Evolutionary conservation across 306 rosid species (phyloP), one percentile per base, ranked within the genome.

Genomic region (Dryas octopetala): DNA sequence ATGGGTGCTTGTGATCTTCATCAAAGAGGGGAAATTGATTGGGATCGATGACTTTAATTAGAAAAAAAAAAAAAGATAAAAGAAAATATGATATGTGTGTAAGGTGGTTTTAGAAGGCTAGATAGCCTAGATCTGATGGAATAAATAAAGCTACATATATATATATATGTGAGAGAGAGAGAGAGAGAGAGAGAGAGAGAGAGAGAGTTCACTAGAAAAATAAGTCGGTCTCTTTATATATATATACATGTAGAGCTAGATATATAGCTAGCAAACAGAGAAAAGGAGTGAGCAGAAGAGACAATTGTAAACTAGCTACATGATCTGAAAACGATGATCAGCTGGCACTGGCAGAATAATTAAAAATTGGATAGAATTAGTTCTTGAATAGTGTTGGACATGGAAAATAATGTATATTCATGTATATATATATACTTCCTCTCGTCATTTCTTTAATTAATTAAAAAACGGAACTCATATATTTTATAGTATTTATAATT

Each of bases 1-100:
- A 82, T 75, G 87, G 79, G 78, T 76, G 82, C 92, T 67, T 93
- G 97, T 93, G 96, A 91, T 82, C 64, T 73, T 80, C 90, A 89
- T 94, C 88, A 88, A 91, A 85, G 88, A 67, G 75, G 81, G 65
- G 85, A 82, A 26, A 38, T 44, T 80, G 83, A 76, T 76, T 78
- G 78, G 83, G 82, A 32, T 32, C 38, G 38, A 32, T 32, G 38
- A 70, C 58, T 74, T 81, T 67, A 63, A 68, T 46, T 47, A 17
- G 40, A 59, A 48, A 68, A 19, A 19, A 19, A 67, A 63, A 63
- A 63, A 14, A 50, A 16, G 4, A 8, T 13, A 19, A 43, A 50
- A 66, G 40, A 80, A 19, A 50, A 68, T 44, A 81, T 62, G 76
- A 78, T 61, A 17, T 14, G 53, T 48, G 68, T 59, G 59, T 26